Base-by-base conservation (phyloP, 441 rosid genomes). In the Raphanus hybrid region DNA sequence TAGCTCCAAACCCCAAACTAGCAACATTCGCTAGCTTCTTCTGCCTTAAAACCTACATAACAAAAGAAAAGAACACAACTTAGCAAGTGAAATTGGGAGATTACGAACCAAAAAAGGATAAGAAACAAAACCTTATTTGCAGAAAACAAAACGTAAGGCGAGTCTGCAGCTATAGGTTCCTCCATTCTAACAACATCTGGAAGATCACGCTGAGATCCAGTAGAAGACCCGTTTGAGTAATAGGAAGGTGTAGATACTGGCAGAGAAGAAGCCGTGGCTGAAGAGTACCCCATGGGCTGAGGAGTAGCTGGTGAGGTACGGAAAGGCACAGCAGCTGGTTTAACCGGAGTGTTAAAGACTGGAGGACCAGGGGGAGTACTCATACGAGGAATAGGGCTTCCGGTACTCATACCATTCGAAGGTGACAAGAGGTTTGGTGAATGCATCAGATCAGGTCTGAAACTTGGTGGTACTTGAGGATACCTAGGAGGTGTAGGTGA, bases 311-410 rank as follows among this genome's bases (percentile, higher is more conserved):
- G 99, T 8, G 97, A 91, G 52, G 92, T 89, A 62, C 93, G 91
- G 75, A 96, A 91, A 78, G 97, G 99, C 73, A 92, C 98, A 79
- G 97, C 94, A 72, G 99, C 97, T 54, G 97, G 98, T 62, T 93
- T 85, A 61, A 96, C 92, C n/a, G 99, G 99, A 15, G 98, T 89
- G 64, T 82, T 85, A 76, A 96, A 96, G 27, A 96, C 86, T 9
- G 97, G 98, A 75, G 98, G 98, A 45, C 97, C 97, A 39, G 98
- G 99, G 0, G 98, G 98, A 45, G 96, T 93, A 86, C 98, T 93
- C 82, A 92, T 14, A 73, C 90, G 98, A 80, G 97, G 86, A 69
- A 83, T 54, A 8, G 92, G 86, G 74, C 92, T 90, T 14, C 91
- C 97, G 14, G 83, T 75, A 83, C 82, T 88, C 52, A 86, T 80